Evolutionary conservation across 2,329 filamentous ascomycete species (phyloP), one percentile per base, ranked within the genome.

Genomic region (Proliferodiscus dingleyae): DNA sequence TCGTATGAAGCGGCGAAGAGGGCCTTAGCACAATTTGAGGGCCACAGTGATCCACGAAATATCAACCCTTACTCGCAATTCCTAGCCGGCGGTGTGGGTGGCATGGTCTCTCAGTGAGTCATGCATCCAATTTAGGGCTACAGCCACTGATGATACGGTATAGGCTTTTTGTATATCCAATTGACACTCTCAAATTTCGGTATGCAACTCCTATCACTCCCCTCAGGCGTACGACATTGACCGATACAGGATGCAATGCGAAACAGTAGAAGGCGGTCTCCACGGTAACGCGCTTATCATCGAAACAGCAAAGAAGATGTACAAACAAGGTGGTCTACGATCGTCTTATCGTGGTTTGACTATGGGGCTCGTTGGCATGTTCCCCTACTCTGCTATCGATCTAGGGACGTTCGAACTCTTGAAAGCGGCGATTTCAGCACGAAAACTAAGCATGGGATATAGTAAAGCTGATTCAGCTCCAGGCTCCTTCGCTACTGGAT

Each of bases 381-480:
- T 98, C 60, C 93, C 93, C 0, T 98, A 97, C 66, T 91, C 89
- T 33, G 93, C 93, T 40, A 94, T 98, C 62, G 93, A 98, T 63
- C 84, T 98, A 61, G 89, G 88, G 54, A 95, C 89, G 0, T 98
- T 97, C 61, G 93, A 98, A 68, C 81, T 93, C 49, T 77, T 96
- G 51, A 98, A 98, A 68, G 80, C 78, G 38, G 74, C 74, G 6
- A 81, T 94, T 53, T 78, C 85, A 26, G 69, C 69, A 3, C 83
- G 83, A 53, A 86, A 89, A 61, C 86, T 89, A 10, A 81, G 78
- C 26, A 68, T 78, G 8, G 80, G 83, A 34, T 82, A 87, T 54
- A 83, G 89, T 59, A 87, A 95, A 64, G 88, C 95, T 54, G 89
- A 95, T 56, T 83, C 88, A 32, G 67, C 79, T 28, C 85, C 88